Evolutionary conservation across 352 stramenopile species (phyloP).

Genomic region (Phytopythium ostracodes): DNA sequence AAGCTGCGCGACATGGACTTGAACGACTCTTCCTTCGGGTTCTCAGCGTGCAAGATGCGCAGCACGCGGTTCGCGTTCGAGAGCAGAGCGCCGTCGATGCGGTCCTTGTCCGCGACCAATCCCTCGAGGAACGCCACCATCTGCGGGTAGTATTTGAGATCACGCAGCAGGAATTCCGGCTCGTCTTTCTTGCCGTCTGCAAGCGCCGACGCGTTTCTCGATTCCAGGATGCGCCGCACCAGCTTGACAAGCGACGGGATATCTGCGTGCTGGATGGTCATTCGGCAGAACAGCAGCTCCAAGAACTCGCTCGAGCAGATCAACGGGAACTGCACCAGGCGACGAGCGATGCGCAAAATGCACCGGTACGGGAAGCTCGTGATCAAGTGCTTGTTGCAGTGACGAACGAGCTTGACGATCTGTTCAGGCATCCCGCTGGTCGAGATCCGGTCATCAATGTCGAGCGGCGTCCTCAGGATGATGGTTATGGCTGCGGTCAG

Average conservation of each 20-base stretch:
- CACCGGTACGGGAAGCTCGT: conserved; percentile 71
- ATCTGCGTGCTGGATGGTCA: conserved; percentile 66
- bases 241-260: conserved; percentile 67
- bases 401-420: conserved; percentile 65
- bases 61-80: conserved; percentile 76
- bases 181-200: conserved; percentile 30
- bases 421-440: conserved; percentile 64
- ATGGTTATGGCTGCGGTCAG: conserved; percentile 68
- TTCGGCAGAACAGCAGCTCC: conserved; percentile 66
- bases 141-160: conserved; percentile 59
- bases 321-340: conserved; percentile 58
- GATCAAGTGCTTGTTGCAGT: conserved; percentile 73
- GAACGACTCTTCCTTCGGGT: conserved; percentile 40
- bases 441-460: conserved; percentile 71
- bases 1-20: conserved; percentile 55
- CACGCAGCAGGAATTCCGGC: conserved; percentile 44
- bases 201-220: conserved; percentile 27
- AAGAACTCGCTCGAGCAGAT: conserved; percentile 69
- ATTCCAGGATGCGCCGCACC: conserved; percentile 67
- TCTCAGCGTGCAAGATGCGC: conserved; percentile 64
- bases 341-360: conserved; percentile 52
- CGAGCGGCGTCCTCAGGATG: conserved; percentile 56
- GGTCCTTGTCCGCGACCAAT: conserved; percentile 43
- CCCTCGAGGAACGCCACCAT: conserved; percentile 59
- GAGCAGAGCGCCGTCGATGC: conserved; percentile 40